Evolutionary conservation across 2,329 filamentous ascomycete species (phyloP).

Genomic region (Epichloe amarillans): DNA sequence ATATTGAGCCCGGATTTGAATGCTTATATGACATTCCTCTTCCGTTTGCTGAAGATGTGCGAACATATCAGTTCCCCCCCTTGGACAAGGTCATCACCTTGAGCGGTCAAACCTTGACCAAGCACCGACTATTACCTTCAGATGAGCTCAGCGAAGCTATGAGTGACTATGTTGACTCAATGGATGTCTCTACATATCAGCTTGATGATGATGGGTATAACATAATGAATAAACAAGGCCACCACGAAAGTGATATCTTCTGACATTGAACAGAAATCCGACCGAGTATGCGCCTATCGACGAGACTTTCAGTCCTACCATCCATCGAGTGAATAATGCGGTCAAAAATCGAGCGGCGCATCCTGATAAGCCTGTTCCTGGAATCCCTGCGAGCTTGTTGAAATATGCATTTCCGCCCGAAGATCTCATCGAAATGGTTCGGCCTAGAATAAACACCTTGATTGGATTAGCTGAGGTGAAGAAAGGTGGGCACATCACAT

Average conservation of each 20-base stretch:
- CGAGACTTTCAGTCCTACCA: slow-evolving; percentile 67
- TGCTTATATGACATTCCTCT: slow-evolving; percentile 81
- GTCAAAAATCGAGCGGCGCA: slow-evolving; percentile 72
- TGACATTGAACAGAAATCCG: slow-evolving; percentile 20
- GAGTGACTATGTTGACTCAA: slow-evolving; percentile 81
- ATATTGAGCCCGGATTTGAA: slow-evolving; percentile 66
- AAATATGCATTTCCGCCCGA: slow-evolving; percentile 62
- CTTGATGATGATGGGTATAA: slow-evolving; percentile 62
- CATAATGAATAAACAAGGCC: slow-evolving; percentile 13
- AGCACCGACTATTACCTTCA: slow-evolving; percentile 72
- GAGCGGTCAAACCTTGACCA: slow-evolving; percentile 65
- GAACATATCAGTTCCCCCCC: slow-evolving; percentile 87
- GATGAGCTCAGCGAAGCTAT: slow-evolving; percentile 66
- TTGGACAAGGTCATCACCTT: slow-evolving; percentile 78
- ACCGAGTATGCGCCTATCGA: slow-evolving; percentile 65
- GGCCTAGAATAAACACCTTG: slow-evolving; percentile 46
- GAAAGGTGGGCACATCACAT: slow-evolving; percentile 41
- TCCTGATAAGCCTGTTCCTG: slow-evolving; percentile 49
- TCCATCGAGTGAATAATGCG: slow-evolving; percentile 83
- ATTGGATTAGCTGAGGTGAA: slow-evolving; percentile 66
- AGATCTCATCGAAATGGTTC: slow-evolving; percentile 46
- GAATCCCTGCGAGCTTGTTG: slow-evolving; percentile 49
- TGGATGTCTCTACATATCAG: slow-evolving; percentile 67
- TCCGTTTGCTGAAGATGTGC: slow-evolving; percentile 85
- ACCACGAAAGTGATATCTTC: background rate